Evolutionary conservation across 768 basidiomycete genomes (phyloP).

Genomic region (Lactarius tabidus): DNA sequence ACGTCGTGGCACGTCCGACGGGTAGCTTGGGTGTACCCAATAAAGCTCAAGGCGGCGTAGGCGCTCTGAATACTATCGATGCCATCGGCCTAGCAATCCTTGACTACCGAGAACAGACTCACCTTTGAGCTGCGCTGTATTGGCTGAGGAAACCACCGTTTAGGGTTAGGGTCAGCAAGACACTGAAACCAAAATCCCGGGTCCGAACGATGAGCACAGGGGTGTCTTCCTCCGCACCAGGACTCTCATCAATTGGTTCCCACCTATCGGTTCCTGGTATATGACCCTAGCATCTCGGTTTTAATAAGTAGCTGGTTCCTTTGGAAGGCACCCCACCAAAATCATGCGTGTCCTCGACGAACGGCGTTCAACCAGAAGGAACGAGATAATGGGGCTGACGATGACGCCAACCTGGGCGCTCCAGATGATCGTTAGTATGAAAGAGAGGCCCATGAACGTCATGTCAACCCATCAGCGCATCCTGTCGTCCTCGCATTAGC

Average conservation of each 20-base stretch:
- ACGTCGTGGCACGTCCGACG: conserved; percentile 80
- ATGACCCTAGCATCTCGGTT: conserved; percentile 51
- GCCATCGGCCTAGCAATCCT: conserved; percentile 1
- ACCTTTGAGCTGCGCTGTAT: conserved; percentile 94
- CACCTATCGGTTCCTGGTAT: conserved; percentile 86
- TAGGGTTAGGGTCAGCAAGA: conserved; percentile 4
- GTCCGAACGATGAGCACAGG: conserved; percentile 83
- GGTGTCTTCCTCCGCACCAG: conserved; percentile 75
- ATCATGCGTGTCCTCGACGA: conserved; percentile 91
- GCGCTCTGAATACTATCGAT: conserved; percentile 47
- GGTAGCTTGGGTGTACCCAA: conserved; percentile 74
- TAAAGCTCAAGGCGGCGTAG: conserved; percentile 85
- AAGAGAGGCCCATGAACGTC: conserved; percentile 81
- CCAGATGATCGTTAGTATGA: conserved; percentile 83
- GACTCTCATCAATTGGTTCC: conserved; percentile 86
- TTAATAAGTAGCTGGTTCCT: not conserved
- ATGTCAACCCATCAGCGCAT: conserved; percentile 95
- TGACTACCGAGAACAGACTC: conserved; percentile 12
- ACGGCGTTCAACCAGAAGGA: conserved; percentile 84
- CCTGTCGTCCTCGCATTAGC: conserved; percentile 34
- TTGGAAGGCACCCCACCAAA: conserved; percentile 47
- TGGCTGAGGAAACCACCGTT: conserved; percentile 49
- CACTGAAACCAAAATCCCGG: conserved; percentile 89
- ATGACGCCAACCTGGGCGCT: conserved; percentile 90
- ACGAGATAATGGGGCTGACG: conserved; percentile 82